Percentiles rank a stretch among this genome's conserved stretches.
Evolutionary conservation across 176 grass and related monocot genomes (phyloP).

Genomic region (Rhynchospora breviuscula): DNA sequence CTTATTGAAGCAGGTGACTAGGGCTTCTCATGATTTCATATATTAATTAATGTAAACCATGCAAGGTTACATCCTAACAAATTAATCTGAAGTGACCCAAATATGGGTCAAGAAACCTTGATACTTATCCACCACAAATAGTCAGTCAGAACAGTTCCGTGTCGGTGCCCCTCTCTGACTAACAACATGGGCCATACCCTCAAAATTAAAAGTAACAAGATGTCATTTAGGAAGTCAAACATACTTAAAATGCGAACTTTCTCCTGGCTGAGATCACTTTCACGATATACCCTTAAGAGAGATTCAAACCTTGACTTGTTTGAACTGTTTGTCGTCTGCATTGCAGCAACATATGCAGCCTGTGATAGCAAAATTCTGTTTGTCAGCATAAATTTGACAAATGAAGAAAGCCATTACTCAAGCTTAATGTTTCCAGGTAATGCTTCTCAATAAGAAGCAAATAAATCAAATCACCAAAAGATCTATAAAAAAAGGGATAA

Average conservation of each 20-base stretch:
- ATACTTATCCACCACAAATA: background rate
- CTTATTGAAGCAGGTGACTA: background rate
- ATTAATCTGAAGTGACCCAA: background rate
- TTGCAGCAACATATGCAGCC: slow-evolving; percentile 79
- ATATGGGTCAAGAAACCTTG: background rate
- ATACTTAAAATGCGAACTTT: slow-evolving; percentile 84
- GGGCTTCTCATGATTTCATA: background rate
- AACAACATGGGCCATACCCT: background rate
- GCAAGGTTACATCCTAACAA: background rate
- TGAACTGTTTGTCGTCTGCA: slow-evolving; percentile 66
- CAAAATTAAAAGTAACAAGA: background rate
- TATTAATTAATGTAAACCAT: background rate
- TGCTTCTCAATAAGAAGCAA: slow-evolving; percentile 8
- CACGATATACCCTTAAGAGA: slow-evolving; percentile 74
- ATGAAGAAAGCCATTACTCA: slow-evolving; percentile 9
- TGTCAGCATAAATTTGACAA: background rate
- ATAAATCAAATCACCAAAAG: background rate
- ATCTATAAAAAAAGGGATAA: background rate
- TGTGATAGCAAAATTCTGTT: slow-evolving; percentile 29
- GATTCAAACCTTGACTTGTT: slow-evolving; percentile 75
- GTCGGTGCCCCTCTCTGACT: background rate
- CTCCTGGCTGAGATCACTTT: slow-evolving; percentile 95
- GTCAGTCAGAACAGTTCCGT: background rate
- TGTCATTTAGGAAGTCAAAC: background rate
- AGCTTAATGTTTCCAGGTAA: slow-evolving; percentile 17